Evolutionary conservation across 768 basidiomycete genomes (phyloP).

Genomic region (Termitomyces bulborhizus): DNA sequence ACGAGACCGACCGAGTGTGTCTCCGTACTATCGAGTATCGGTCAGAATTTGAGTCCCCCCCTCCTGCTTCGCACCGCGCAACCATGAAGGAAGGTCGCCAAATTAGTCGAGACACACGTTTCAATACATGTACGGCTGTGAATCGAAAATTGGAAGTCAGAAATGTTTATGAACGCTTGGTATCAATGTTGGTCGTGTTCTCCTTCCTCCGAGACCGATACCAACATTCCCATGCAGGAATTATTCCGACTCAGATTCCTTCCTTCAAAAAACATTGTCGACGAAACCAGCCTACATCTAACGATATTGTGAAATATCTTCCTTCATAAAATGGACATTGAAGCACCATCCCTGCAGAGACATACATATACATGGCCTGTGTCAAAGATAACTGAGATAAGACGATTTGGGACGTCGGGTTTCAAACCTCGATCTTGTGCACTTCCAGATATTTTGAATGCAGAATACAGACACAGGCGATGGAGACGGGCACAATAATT

Average conservation of each 20-base stretch:
- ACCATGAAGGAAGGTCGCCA: not conserved
- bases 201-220: not conserved
- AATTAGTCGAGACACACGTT: not conserved
- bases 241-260: not conserved
- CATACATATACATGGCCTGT: not conserved
- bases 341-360: not conserved
- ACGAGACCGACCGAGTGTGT: not conserved
- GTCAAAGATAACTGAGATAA: not conserved
- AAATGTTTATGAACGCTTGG: not conserved
- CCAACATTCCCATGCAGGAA: not conserved
- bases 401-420: not conserved
- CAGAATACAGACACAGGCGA: not conserved
- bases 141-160: not conserved
- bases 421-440: not conserved
- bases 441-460: not conserved
- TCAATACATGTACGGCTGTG: too few species aligned
- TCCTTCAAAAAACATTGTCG: not conserved
- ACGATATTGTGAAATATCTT: too few species aligned
- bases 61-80: too few species aligned
- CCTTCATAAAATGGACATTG: not conserved
- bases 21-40: not conserved
- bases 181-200: not conserved
- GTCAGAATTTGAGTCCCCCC: not conserved
- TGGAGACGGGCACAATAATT: too few species aligned
- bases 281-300: too few species aligned